Percentiles rank a stretch among this genome's conserved stretches.
Evolutionary conservation across 345 rosid species (phyloP).

Genomic region (Salix caprea): DNA sequence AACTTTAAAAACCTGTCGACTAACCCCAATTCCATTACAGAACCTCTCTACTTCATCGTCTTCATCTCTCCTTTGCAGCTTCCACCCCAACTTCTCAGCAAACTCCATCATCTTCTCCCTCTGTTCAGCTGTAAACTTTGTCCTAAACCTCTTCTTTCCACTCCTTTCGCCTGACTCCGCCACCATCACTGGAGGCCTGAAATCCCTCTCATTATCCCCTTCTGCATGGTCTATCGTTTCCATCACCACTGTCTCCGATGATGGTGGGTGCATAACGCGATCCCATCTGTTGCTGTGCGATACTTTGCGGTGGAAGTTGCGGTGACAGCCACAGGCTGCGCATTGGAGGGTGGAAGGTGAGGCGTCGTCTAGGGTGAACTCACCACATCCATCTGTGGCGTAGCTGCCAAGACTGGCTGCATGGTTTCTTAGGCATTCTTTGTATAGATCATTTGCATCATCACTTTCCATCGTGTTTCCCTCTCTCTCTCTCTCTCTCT

Average conservation of each 20-base stretch:
- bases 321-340: conserved; percentile 93
- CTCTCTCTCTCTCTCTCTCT: no score
- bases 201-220: neutral
- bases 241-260: conserved; percentile 7
- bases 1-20: conserved; percentile 58
- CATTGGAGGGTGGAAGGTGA: conserved; percentile 51
- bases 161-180: conserved; percentile 7
- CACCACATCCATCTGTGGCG: conserved; percentile 84
- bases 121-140: conserved; percentile 61
- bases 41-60: conserved; percentile 58
- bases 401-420: conserved; percentile 82
- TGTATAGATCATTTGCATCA: conserved; percentile 33
- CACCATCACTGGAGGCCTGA: neutral
- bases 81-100: conserved; percentile 66
- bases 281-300: conserved; percentile 18
- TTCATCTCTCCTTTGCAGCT: conserved; percentile 45
- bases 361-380: conserved; percentile 41
- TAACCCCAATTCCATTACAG: conserved; percentile 49
- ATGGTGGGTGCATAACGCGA: neutral
- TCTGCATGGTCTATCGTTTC: conserved; percentile 24
- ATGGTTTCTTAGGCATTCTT: conserved; percentile 84
- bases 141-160: conserved; percentile 49
- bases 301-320: conserved; percentile 81
- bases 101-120: conserved; percentile 55
- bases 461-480: conserved; percentile 15